phyloP scores from a whole-genome alignment of 371 early-diverging fungal species.

The Mortierella sp. region DNA sequence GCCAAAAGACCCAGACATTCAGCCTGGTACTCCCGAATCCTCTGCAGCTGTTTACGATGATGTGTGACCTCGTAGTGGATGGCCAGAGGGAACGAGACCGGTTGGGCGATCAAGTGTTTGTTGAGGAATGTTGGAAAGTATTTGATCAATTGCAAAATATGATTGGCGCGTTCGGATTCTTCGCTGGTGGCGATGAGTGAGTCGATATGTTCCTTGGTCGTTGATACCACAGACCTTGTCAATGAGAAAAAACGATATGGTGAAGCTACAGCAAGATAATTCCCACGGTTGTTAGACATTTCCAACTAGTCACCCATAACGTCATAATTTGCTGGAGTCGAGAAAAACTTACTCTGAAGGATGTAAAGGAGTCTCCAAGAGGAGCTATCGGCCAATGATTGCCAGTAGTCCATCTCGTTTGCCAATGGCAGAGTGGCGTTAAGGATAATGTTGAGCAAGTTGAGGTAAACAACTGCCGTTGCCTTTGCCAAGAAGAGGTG shows the following conservation, averaged over 20 bases:
- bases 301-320: not conserved
- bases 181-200: conserved; percentile 35
- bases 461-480: conserved; percentile 73
- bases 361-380: conserved; percentile 67
- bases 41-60: conserved; percentile 67
- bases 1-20: conserved; percentile 73
- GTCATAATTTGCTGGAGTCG: conserved; percentile 6
- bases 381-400: conserved; percentile 66
- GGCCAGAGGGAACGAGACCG: conserved; percentile 65
- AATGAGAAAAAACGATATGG: conserved; percentile 62
- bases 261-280: conserved; percentile 54
- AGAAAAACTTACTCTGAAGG: conserved; percentile 65
- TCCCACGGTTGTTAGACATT: conserved; percentile 13
- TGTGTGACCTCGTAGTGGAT: conserved; percentile 73
- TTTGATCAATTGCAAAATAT: conserved; percentile 42
- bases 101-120: conserved; percentile 50
- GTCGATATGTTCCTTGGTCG: conserved; percentile 46
- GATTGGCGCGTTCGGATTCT: conserved; percentile 12
- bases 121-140: conserved; percentile 56
- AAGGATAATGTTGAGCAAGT: conserved; percentile 70
- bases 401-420: conserved; percentile 81
- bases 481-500: conserved; percentile 72
- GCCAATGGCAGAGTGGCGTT: conserved; percentile 75
- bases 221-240: conserved; percentile 37
- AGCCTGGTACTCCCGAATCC: conserved; percentile 72